Conservation (phyloP, 129 eudicot species). For the Pittosporum tobira region DNA sequence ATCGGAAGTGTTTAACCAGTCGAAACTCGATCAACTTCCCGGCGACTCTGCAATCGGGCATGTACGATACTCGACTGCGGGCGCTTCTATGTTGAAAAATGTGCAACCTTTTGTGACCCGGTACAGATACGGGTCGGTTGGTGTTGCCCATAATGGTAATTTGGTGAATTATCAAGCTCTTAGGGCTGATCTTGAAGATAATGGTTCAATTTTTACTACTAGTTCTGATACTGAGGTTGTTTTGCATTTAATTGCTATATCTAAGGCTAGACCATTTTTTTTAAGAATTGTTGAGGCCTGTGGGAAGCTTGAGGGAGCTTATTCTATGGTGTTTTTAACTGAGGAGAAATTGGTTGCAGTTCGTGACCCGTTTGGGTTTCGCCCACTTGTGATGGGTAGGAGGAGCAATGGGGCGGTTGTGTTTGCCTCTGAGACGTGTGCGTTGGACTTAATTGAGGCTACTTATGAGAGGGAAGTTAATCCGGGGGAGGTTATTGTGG, state of each 20-base stretch:
- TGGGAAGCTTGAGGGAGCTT: slow-evolving; percentile 54
- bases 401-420: slow-evolving; percentile 64
- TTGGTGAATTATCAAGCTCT: slow-evolving; percentile 38
- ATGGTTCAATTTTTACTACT: slow-evolving; percentile 55
- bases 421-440: slow-evolving; percentile 70
- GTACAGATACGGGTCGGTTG: slow-evolving; percentile 35
- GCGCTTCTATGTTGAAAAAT: slow-evolving; percentile 35
- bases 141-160: slow-evolving; percentile 45
- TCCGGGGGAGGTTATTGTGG: slow-evolving; percentile 61
- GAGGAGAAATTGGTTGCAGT: slow-evolving; percentile 65
- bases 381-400: slow-evolving; percentile 67
- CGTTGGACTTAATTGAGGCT: slow-evolving; percentile 59
- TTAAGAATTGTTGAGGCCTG: slow-evolving; percentile 59
- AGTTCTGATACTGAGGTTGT: slow-evolving; percentile 57
- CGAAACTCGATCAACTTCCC: slow-evolving; percentile 35
- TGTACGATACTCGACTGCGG: slow-evolving; percentile 41
- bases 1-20: slow-evolving; percentile 29
- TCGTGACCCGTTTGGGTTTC: slow-evolving; percentile 58
- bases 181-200: slow-evolving; percentile 34
- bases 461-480: slow-evolving; percentile 53
- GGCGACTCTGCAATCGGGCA: slow-evolving; percentile 44
- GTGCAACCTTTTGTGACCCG: slow-evolving; percentile 42
- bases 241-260: slow-evolving; percentile 47
- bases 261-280: slow-evolving; percentile 45
- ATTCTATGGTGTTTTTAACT: slow-evolving; percentile 57